Evolutionary conservation across 2,329 filamentous ascomycete species (phyloP).

Genomic region (Ascochyta pisi): DNA sequence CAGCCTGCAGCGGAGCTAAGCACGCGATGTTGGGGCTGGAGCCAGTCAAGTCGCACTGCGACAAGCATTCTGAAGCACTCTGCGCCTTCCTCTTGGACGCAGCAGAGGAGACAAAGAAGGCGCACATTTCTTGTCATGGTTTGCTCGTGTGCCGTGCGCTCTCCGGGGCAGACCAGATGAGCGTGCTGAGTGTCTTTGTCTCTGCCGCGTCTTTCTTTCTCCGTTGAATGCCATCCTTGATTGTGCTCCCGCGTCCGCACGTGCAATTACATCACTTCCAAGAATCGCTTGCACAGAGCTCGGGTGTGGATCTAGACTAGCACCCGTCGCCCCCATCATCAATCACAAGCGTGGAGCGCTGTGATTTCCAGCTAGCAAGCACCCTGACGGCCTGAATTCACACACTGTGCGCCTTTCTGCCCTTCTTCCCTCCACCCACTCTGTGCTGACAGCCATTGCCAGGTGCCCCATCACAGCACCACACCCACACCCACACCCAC

Average conservation of each 20-base stretch:
- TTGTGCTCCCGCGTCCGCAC: slow-evolving; percentile 31
- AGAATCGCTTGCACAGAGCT: slow-evolving; percentile 21
- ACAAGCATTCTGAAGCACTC: slow-evolving; percentile 17
- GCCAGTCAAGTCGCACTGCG: slow-evolving; percentile 12
- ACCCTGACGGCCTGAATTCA: slow-evolving; percentile 1
- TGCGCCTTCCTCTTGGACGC: slow-evolving; percentile 4
- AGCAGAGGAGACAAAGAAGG: neutral
- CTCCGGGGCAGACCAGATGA: neutral
- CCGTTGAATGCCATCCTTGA: slow-evolving; percentile 15
- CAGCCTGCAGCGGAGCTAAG: slow-evolving; percentile 10
- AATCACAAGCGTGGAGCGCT: slow-evolving; percentile 19
- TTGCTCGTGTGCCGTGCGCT: neutral
- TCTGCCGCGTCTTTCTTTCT: slow-evolving; percentile 1
- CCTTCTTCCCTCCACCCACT: neutral
- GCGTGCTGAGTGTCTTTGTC: neutral
- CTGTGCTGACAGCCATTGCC: slow-evolving; percentile 2
- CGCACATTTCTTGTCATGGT: too few species aligned
- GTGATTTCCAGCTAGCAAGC: slow-evolving; percentile 14
- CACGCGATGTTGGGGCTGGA: slow-evolving; percentile 10
- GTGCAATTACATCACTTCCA: slow-evolving; percentile 38
- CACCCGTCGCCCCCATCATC: slow-evolving; percentile 18
- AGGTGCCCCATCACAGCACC: slow-evolving; percentile 7
- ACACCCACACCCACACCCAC: neutral
- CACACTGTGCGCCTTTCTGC: neutral
- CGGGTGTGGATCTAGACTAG: slow-evolving; percentile 24